Base-by-base conservation (phyloP, 2,329 filamentous ascomycete genomes). In the Pochonia chlamydosporia region DNA sequence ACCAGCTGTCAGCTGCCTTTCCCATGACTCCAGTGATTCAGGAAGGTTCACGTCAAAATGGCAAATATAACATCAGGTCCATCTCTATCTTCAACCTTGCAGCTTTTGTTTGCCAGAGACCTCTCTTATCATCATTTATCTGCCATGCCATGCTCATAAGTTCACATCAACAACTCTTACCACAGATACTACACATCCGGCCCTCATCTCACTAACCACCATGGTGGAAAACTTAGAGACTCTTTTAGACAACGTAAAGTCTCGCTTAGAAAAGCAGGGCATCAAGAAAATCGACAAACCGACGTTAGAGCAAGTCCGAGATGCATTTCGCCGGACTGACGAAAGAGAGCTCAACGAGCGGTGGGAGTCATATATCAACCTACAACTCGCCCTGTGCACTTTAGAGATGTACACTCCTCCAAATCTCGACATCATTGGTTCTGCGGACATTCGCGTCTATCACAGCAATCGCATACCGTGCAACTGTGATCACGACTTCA, bases 341-440 rank as follows among this genome's bases (percentile, higher is more conserved):
- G 25, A 28, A 25, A 41, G 33, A n/a, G 26, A 44, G 3, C 39
- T 48, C 24, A 33, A 40, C 9, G 40, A 33, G 7, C 18, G 25
- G 26, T 44, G 21, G 28, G 25, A 44, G 25, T 37, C 33, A n/a
- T 44, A 48, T 23, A 11, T 18, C 10, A 43, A 31, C 4, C 33
- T 33, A 14, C 3, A 18, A 16, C 31, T 13, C 13, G 5, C n/a
- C 18, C 13, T 11, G 24, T 13, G 25, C 20, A 8, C 40, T 1
- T 30, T 18, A 20, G 33, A 35, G 3, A 25, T 25, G 11, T 31
- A 48, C 20, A 35, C 24, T 18, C 40, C 33, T 18, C 41, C 46
- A 14, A 28, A 21, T 2, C 21, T 48, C 7, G 36, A 48, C 13
- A 25, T 48, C n/a, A 26, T 44, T 14, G 35, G 40, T 41, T 44